Evolutionary conservation across 2,329 filamentous ascomycete genomes (phyloP), one percentile per base, ranked within the genome.

Genomic region (Talaromyces marneffei): DNA sequence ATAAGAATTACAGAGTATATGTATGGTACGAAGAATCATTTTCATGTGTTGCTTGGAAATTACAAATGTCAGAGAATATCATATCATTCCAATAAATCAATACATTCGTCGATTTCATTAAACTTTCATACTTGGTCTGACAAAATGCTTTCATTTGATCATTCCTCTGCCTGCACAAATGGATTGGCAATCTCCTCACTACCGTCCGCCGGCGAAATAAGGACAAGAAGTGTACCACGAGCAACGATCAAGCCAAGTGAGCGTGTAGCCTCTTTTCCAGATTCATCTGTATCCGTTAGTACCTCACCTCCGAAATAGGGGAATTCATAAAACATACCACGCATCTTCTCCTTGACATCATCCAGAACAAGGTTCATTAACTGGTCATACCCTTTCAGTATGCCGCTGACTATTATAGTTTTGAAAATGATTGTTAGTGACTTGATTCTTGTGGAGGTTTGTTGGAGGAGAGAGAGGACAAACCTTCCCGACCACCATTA

Each of bases 361-460:
- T 97, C 94, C 61, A 99, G 81, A 27, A 99, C 94, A 64, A 99
- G 82, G 75, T 99, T 99, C 92, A 97, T 97, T 63, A 99, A 83
- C 69, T 94, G 92, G 74, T 99, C 94, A 75, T 92, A 97, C 65
- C 94, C 94, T 77, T 97, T 97, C 44, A 99, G 82, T 1, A 86
- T 91, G 57, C 94, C 94, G 56, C 87, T 88, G 61, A 96, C 93
- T 96, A 71, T 8, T n/a, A n/a, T n/a, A n/a, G n/a, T n/a, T n/a
- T n/a, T n/a, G n/a, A n/a, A n/a, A n/a, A 16, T 20, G 12, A 35
- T 40, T 14, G 27, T 42, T 16, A 57, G 46, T 18, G 29, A 56
- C 27, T 6, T 31, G 5, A 18, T 20, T 20, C 14, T 2, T 18
- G 3, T 31, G 8, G 14, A 9, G 18, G 18, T 20, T 10, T 18